A percentile compares a stretch with the other conserved stretches of the same genome.
Conservation (phyloP, 208 protist species). For the Crithidia acanthocephali region DNA sequence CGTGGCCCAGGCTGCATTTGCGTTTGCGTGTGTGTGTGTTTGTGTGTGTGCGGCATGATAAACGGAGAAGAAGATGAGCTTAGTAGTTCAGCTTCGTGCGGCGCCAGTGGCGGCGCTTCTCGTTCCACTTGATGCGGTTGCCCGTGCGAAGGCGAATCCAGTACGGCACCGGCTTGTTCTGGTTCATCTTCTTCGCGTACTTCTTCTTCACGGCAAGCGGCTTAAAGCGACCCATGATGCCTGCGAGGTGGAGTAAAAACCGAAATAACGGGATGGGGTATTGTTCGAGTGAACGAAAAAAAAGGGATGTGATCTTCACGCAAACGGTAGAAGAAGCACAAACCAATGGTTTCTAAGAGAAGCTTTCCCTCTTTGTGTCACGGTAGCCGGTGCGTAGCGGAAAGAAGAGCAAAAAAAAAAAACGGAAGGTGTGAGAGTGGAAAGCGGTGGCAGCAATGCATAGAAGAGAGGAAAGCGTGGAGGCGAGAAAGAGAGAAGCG, state of each 20-base stretch:
- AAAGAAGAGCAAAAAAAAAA: background rate
- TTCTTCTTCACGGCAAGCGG: slow-evolving; percentile 94
- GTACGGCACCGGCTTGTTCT: slow-evolving; percentile 95
- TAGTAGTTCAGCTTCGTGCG: slow-evolving; percentile 94
- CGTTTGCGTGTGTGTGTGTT: background rate
- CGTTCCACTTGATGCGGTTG: slow-evolving; percentile 95
- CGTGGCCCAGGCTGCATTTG: background rate
- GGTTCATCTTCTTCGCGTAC: slow-evolving; percentile 95
- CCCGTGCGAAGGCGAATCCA: slow-evolving; percentile 93
- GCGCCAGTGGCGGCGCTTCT: slow-evolving; percentile 96
- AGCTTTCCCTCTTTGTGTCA: slow-evolving; percentile 8
- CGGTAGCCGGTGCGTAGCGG: too few relatives aligned
- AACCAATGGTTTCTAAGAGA: background rate
- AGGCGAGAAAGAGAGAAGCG: too few relatives aligned
- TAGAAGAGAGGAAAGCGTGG: background rate
- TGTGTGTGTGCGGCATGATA: background rate
- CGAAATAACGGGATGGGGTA: background rate
- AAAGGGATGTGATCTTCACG: slow-evolving; percentile 2
- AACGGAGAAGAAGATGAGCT: too few relatives aligned
- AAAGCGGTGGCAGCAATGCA: background rate
- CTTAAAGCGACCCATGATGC: slow-evolving; percentile 89
- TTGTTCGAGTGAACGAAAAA: background rate
- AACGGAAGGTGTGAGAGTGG: background rate
- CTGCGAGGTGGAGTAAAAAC: background rate
- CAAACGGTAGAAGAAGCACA: slow-evolving; percentile 1